These are phyloP conservation scores for Yamadazyma siamensis DNA, from an alignment of 1,139 yeast genomes.

Conservation along the genomic window DNA sequence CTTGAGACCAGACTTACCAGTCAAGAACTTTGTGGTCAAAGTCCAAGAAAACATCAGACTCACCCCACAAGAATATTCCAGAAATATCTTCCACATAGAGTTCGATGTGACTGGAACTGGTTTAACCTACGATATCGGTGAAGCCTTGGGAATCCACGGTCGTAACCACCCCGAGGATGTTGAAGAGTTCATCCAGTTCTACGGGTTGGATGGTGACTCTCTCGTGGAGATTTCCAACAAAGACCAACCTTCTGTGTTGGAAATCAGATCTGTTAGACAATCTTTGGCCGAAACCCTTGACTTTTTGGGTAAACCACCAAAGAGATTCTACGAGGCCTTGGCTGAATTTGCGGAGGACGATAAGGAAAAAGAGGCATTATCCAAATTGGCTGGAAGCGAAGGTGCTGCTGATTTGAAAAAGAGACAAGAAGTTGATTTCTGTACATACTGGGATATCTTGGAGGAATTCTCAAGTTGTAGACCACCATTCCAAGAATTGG, in stretches of 20 bases:
- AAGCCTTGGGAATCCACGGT: conserved; percentile 94
- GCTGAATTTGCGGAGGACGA: conserved; percentile 71
- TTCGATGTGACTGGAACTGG: conserved; percentile 91
- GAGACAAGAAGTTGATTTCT: conserved; percentile 81
- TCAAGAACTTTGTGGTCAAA: conserved; percentile 79
- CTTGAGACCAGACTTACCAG: conserved; percentile 89
- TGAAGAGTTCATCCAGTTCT: conserved; percentile 62
- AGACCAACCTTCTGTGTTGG: conserved; percentile 56
- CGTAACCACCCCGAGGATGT: conserved; percentile 71
- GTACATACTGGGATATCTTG: conserved; percentile 78
- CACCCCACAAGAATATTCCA: conserved; percentile 86
- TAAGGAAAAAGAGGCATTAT: conserved; percentile 59
- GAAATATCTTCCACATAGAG: conserved; percentile 96
- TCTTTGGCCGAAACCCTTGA: conserved; percentile 78
- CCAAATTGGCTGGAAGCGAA: conserved; percentile 64
- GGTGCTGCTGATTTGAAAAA: conserved; percentile 86
- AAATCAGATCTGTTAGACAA: conserved; percentile 80
- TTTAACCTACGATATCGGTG: conserved; percentile 89
- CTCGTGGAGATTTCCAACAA: conserved; percentile 70
- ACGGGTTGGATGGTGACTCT: conserved; percentile 67
- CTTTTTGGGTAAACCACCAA: conserved; percentile 92
- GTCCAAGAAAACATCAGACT: conserved; percentile 91
- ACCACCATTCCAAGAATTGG: conserved; percentile 72
- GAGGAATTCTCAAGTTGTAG: conserved; percentile 79
- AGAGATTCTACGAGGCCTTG: conserved; percentile 85